Conservation (phyloP, 2,329 filamentous ascomycete species). For the Calcarisporium arbuscula region DNA sequence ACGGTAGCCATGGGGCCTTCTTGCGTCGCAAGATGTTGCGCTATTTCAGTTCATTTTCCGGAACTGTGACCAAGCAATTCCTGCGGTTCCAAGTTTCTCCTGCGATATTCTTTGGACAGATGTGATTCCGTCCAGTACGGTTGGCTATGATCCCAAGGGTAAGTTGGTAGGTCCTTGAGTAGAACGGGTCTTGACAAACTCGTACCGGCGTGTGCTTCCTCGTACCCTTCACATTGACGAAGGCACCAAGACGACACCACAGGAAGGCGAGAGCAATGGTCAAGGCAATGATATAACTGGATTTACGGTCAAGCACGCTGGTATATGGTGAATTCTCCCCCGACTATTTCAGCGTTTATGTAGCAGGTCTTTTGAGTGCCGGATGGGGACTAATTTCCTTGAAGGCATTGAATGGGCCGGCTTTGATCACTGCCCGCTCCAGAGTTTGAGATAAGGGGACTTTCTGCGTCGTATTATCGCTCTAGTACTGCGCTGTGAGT, state of each 20-base stretch:
- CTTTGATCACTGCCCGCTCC: slow-evolving; percentile 2
- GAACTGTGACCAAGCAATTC: slow-evolving; percentile 3
- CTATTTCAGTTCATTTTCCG: too few species aligned
- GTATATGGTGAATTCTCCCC: slow-evolving; percentile 8
- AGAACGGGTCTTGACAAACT: not conserved
- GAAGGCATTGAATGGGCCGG: slow-evolving; percentile 3
- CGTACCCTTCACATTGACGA: slow-evolving; percentile 2
- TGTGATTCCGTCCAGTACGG: slow-evolving; percentile 27
- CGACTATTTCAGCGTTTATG: slow-evolving; percentile 26
- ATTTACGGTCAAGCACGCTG: slow-evolving; percentile 10
- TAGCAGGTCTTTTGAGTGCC: slow-evolving; percentile 38
- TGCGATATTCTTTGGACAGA: slow-evolving; percentile 16
- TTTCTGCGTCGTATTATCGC: slow-evolving; percentile 16
- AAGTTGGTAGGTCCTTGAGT: slow-evolving; percentile 25
- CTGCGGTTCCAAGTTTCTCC: slow-evolving; percentile 9
- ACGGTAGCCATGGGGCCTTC: too few species aligned
- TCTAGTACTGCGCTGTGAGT: slow-evolving; percentile 17
- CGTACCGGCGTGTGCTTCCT: not conserved
- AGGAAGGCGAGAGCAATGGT: slow-evolving; percentile 12
- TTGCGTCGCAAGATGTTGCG: too few species aligned
- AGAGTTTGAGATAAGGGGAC: slow-evolving; percentile 17
- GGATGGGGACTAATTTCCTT: slow-evolving; percentile 41
- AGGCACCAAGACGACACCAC: slow-evolving; percentile 8
- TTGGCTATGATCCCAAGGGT: slow-evolving; percentile 30
- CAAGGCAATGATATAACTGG: slow-evolving; percentile 12